Evolutionary conservation across 1,139 yeast genomes (phyloP).

Genomic region (Suhomyces wounanorum): DNA sequence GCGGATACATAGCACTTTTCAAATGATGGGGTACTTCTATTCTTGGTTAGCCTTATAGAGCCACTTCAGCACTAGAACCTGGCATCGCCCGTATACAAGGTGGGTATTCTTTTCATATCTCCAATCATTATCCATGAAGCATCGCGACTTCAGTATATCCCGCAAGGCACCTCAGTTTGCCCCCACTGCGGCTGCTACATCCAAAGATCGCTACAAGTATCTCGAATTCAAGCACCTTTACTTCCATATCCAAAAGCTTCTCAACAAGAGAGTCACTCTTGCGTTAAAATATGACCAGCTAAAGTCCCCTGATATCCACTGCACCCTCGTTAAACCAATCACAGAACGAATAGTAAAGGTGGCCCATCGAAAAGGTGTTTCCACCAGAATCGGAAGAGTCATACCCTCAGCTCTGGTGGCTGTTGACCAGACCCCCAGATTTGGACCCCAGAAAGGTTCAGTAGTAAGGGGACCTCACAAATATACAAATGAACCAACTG

Average conservation of each 20-base stretch:
- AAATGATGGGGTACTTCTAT: constrained; percentile 7
- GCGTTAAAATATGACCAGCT: constrained; percentile 58
- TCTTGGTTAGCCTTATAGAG: not conserved
- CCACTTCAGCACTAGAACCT: not conserved
- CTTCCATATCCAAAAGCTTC: constrained; percentile 38
- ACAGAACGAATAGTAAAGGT: constrained; percentile 33
- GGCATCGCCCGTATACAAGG: not conserved
- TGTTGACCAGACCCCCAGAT: constrained; percentile 22
- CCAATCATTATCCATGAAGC: constrained; percentile 6
- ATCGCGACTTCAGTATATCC: constrained; percentile 12
- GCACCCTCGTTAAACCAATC: constrained; percentile 54
- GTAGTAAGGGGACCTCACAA: not conserved
- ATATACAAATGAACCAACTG: constrained; percentile 13
- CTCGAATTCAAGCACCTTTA: constrained; percentile 44
- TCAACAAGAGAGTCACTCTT: constrained; percentile 46
- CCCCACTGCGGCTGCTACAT: constrained; percentile 1
- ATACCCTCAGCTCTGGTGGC: constrained; percentile 10
- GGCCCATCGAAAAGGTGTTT: constrained; percentile 20
- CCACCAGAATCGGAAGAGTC: constrained; percentile 14
- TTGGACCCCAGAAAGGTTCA: constrained; percentile 20
- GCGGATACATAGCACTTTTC: not conserved
- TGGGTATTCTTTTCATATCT: not conserved
- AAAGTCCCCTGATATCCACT: constrained; percentile 54
- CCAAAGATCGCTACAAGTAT: constrained; percentile 17
- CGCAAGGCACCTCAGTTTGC: constrained; percentile 3